Evolutionary conservation across 2,329 filamentous ascomycete species (phyloP), one percentile per base, ranked within the genome.

Genomic region (Sporothrix luriei): DNA sequence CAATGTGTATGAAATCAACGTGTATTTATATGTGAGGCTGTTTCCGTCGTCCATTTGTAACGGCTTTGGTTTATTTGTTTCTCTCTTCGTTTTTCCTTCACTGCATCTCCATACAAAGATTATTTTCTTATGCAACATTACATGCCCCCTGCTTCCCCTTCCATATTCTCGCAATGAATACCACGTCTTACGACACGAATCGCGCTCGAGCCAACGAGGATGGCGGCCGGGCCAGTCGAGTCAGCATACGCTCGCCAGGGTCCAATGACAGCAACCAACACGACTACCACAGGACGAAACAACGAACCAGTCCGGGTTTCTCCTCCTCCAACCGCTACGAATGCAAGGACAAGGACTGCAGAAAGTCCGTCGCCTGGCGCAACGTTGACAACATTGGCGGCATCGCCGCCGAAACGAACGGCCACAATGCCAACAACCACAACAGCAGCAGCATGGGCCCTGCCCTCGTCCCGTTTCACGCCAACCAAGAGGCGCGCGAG

Each of bases 401-500:
- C 6, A 65, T 62, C 14, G 24, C 29, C 11, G 21, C 40, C 11
- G 51, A 38, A 13, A 26, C 13, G 59, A 38, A 24, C 59, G 7
- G 7, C 61, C 49, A 26, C 68, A 54, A 5, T 5, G 10, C 16
- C 33, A 43, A 21, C 48, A 52, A 29, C 29, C 29, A 38, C 46
- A 26, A 21, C 66, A 62, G 24, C 26, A 16, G 5, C 21, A 59
- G 14, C 33, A 38, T 43, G 24, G 40, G 52, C 11, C 7, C 10
- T 59, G 33, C 4, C 9, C 19, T 62, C 6, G 14, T 33, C 61
- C 16, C 40, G 29, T 49, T 68, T 4, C 48, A 71, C 43, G 33
- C 43, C 49, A 68, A 71, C 70, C 64, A 69, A 9, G 70, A 67
- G 4, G 68, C 55, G 4, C 70, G 70, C 19, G 70, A 71, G 29